Conservation (phyloP, 495 filamentous ascomycete genomes). For the Podospora appendiculata region DNA sequence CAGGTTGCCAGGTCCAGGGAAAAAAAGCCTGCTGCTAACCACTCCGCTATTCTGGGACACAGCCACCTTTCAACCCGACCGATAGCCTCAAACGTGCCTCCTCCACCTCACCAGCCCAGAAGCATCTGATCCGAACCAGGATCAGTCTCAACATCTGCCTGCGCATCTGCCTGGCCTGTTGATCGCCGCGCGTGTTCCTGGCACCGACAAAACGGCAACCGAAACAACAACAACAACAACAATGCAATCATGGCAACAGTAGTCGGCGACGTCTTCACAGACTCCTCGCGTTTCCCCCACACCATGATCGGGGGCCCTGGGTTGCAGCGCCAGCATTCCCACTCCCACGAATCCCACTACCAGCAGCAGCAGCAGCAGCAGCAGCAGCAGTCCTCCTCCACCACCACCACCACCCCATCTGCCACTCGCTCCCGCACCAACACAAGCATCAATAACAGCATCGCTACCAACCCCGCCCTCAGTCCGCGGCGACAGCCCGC, state of each 20-base stretch:
- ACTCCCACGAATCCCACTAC: constrained; percentile 35
- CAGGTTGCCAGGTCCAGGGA: background rate
- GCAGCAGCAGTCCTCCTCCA: too few species aligned
- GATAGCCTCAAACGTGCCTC: constrained; percentile 3
- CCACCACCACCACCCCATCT: constrained; percentile 16
- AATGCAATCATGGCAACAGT: constrained; percentile 39
- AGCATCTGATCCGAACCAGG: too few species aligned
- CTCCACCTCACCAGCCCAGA: constrained; percentile 8
- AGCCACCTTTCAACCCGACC: constrained; percentile 14
- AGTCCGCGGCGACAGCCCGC: too few species aligned
- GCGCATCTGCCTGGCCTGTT: too few species aligned
- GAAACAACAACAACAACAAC: background rate
- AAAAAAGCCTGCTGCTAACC: constrained; percentile 19
- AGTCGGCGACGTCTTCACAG: constrained; percentile 39
- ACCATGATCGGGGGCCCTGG: constrained; percentile 33
- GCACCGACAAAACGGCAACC: background rate
- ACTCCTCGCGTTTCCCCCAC: constrained; percentile 34
- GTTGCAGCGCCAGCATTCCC: constrained; percentile 23
- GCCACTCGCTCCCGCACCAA: constrained; percentile 20
- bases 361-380: constrained; percentile 1
- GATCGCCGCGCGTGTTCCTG: constrained; percentile 5
- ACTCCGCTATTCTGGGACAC: constrained; percentile 20
- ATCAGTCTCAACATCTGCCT: too few species aligned
- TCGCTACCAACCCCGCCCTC: background rate
- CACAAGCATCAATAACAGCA: background rate